Conservation (phyloP, 139 green algal genomes). For the Volvox africanus region DNA sequence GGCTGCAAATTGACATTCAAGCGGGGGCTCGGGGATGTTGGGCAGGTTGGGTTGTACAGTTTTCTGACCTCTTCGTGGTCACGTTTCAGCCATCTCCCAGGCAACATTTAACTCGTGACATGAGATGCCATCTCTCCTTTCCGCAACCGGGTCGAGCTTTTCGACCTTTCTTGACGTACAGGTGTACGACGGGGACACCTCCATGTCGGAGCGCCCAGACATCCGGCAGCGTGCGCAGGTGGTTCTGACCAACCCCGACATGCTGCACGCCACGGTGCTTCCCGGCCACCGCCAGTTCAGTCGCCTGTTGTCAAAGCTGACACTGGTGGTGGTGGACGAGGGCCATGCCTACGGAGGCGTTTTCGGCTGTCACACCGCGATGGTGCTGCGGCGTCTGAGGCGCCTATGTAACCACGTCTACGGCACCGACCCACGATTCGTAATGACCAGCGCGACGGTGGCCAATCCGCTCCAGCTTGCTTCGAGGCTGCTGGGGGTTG, state of each 20-base stretch:
- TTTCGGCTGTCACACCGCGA: constrained; percentile 91
- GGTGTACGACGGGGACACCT: constrained; percentile 94
- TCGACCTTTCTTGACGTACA: not conserved
- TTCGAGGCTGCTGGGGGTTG: constrained; percentile 68
- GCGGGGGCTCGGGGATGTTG: too few species aligned
- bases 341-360: constrained; percentile 89
- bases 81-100: too few species aligned
- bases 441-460: constrained; percentile 85
- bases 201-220: constrained; percentile 54
- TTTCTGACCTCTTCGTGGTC: too few species aligned
- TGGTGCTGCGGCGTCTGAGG: constrained; percentile 90
- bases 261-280: constrained; percentile 93
- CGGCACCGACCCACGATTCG: constrained; percentile 50
- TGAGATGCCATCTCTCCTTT: too few species aligned
- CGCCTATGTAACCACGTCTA: constrained; percentile 82
- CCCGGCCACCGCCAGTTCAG: constrained; percentile 79
- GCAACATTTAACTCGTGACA: too few species aligned
- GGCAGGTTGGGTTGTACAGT: too few species aligned
- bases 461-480: constrained; percentile 88
- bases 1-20: too few species aligned
- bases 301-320: constrained; percentile 81
- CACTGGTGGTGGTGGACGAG: constrained; percentile 93
- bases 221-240: constrained; percentile 74
- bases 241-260: constrained; percentile 97
- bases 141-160: too few species aligned